Evolutionary conservation across 257 asterid genomes (phyloP).

Genomic region (Solanum pimpinellifolium): DNA sequence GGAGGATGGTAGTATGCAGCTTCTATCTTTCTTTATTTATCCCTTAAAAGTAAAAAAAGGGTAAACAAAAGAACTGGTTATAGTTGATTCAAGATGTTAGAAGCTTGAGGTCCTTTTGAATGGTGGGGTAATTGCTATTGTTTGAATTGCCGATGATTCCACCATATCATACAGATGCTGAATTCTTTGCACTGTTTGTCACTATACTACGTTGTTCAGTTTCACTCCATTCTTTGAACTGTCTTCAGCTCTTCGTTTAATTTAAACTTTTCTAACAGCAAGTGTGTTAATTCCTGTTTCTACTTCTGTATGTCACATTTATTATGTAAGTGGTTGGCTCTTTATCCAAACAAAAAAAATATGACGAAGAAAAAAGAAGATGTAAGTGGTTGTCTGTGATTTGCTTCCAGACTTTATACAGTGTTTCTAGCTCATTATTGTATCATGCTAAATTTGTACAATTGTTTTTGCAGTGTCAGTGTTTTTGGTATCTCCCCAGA

Average conservation of each 20-base stretch:
- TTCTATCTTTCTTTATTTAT: not conserved
- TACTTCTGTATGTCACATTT: not conserved
- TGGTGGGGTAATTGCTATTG: not conserved
- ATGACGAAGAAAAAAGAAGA: not conserved
- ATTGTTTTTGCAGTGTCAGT: conserved; percentile 44
- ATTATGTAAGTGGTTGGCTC: not conserved
- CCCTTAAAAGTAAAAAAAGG: not conserved
- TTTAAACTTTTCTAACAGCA: not conserved
- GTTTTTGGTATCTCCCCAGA: conserved; percentile 97
- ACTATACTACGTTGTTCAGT: not conserved
- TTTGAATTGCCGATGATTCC: not conserved
- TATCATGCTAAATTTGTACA: not conserved
- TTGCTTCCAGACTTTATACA: not conserved
- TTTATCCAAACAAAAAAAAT: not conserved
- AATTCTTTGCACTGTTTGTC: not conserved
- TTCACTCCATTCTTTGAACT: not conserved
- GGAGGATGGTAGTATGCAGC: not conserved
- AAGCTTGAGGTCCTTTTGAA: not conserved
- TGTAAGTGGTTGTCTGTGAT: not conserved
- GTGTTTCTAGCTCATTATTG: not conserved
- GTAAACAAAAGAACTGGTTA: not conserved
- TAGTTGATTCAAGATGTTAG: not conserved
- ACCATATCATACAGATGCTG: not conserved
- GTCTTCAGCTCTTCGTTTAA: not conserved
- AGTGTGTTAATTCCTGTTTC: not conserved